These are phyloP conservation scores for Pestalotiopsis sp. DNA, from an alignment of 2,329 filamentous ascomycete genomes.

Conservation along the genomic window DNA sequence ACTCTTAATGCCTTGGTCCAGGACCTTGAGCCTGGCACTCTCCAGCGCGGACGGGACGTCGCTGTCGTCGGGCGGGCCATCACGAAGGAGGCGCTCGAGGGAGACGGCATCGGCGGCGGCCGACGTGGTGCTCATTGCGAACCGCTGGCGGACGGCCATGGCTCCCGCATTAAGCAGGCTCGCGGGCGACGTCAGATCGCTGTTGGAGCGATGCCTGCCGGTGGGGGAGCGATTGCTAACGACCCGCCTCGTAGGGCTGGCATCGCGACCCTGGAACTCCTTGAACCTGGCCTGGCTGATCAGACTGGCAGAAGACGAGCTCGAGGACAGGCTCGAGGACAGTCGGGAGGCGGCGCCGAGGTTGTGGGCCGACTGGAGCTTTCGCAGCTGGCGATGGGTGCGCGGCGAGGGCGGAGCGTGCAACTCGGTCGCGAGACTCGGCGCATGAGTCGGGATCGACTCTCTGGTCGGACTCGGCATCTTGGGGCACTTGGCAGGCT, in stretches of 20 bases:
- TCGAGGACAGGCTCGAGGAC: slow-evolving; percentile 44
- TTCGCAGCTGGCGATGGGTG: slow-evolving; percentile 69
- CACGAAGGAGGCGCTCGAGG: slow-evolving; percentile 76
- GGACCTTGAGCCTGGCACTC: slow-evolving; percentile 71
- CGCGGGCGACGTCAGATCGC: slow-evolving; percentile 60
- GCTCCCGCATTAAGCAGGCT: slow-evolving; percentile 39
- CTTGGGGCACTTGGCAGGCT: slow-evolving; percentile 12
- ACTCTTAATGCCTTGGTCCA: slow-evolving; percentile 75
- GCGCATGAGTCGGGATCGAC: slow-evolving; percentile 25
- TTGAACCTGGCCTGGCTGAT: slow-evolving; percentile 65
- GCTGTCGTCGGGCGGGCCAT: slow-evolving; percentile 71
- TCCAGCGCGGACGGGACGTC: slow-evolving; percentile 70
- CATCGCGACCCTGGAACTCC: slow-evolving; percentile 30
- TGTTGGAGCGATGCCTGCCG: slow-evolving; percentile 70
- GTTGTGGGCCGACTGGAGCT: slow-evolving; percentile 76
- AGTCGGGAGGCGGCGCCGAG: slow-evolving; percentile 56
- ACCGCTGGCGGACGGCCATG: slow-evolving; percentile 41
- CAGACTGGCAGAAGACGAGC: slow-evolving; percentile 31
- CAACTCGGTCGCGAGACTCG: slow-evolving; percentile 45
- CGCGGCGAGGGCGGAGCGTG: slow-evolving; percentile 63
- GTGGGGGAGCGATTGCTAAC: slow-evolving; percentile 43
- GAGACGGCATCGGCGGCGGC: slow-evolving; percentile 58
- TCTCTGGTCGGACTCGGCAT: slow-evolving; percentile 34
- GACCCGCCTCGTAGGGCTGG: slow-evolving; percentile 39
- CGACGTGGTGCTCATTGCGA: slow-evolving; percentile 46